Percentiles rank a stretch among this genome's conserved stretches.
Evolutionary conservation across 164 flowering plant genomes (phyloP).

Genomic region (Vitis riparia): DNA sequence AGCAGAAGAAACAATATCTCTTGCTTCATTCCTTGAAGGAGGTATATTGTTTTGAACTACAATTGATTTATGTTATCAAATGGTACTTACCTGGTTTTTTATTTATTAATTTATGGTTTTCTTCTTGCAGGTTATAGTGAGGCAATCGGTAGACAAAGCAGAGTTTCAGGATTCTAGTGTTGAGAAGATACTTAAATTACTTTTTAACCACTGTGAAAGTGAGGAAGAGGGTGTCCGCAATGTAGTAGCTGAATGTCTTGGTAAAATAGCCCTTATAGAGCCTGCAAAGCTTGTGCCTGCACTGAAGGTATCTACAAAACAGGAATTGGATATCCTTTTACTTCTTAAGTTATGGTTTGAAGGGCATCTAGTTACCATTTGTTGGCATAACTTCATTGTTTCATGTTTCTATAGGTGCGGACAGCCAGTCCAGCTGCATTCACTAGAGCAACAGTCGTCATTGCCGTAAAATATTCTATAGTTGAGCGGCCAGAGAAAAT

Average conservation of each 20-base stretch:
- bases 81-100: not conserved
- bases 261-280: conserved; percentile 96
- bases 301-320: conserved; percentile 64
- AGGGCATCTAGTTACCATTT: not conserved
- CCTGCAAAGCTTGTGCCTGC: conserved; percentile 95
- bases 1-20: conserved; percentile 95
- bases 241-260: conserved; percentile 98
- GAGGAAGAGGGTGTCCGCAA: conserved; percentile 99
- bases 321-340: no score
- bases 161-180: conserved; percentile 93
- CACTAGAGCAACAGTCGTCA: conserved; percentile 94
- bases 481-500: conserved; percentile 97
- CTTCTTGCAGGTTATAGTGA: conserved; percentile 84
- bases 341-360: not conserved
- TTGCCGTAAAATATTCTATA: conserved; percentile 91
- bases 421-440: conserved; percentile 83
- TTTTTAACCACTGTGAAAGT: conserved; percentile 98
- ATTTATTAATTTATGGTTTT: not conserved
- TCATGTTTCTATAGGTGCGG: conserved; percentile 50
- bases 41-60: conserved; percentile 37
- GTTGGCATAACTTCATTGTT: not conserved
- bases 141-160: conserved; percentile 88
- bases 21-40: conserved; percentile 97
- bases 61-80: not conserved
- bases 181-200: conserved; percentile 82